phyloP scores from a whole-genome alignment of 148 eudicot species.

The Drosera capensis region DNA sequence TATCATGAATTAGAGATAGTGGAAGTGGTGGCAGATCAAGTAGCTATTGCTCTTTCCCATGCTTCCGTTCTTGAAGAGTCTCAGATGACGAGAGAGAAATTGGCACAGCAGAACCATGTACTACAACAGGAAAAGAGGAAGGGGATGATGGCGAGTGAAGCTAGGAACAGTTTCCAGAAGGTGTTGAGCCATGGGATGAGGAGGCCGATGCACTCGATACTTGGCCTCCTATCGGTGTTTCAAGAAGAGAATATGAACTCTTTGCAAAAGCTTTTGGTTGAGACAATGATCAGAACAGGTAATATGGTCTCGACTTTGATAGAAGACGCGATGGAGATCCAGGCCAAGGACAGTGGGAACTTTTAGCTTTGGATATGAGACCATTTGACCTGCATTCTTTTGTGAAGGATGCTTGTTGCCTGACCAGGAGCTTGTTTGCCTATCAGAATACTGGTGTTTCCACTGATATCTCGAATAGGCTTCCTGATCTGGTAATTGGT shows the following conservation, averaged over 20 bases:
- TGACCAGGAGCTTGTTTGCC: constrained; percentile 55
- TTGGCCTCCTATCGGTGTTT: constrained; percentile 64
- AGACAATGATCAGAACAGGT: constrained; percentile 61
- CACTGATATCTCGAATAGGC: constrained; percentile 42
- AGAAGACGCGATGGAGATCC: constrained; percentile 64
- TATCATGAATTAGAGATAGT: constrained; percentile 63
- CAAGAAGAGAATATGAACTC: constrained; percentile 40
- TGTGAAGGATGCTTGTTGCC: constrained; percentile 64
- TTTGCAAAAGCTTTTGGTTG: constrained; percentile 41
- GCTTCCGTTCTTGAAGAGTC: constrained; percentile 88
- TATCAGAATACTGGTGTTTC: constrained; percentile 38
- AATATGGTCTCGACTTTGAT: constrained; percentile 64
- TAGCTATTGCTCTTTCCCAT: constrained; percentile 91
- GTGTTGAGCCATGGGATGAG: constrained; percentile 84
- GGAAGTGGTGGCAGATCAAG: constrained; percentile 82
- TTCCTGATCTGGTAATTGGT: constrained; percentile 63
- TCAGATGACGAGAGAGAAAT: constrained; percentile 50
- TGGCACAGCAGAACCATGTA: constrained; percentile 49
- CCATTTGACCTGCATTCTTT: constrained; percentile 46
- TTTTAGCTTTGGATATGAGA: constrained; percentile 51
- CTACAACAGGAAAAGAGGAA: constrained; percentile 64
- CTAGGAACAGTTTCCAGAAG: constrained; percentile 58
- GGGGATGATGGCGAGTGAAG: constrained; percentile 74
- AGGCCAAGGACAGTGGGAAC: constrained; percentile 39
- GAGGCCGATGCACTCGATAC: constrained; percentile 79